Conservation (phyloP, 345 rosid genomes). For the Salix arbutifolia region DNA sequence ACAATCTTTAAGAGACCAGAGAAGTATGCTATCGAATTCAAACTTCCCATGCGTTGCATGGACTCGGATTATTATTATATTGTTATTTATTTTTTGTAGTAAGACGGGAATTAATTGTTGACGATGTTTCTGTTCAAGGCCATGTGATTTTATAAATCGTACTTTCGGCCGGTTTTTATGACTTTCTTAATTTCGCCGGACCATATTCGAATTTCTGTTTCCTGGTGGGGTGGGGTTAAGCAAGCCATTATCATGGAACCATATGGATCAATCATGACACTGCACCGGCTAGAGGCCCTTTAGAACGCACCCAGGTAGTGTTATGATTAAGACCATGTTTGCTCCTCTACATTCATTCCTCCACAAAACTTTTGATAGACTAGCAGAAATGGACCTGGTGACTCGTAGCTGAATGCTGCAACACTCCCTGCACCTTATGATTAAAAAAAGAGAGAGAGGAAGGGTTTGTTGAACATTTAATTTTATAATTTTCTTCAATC, state of each 20-base stretch:
- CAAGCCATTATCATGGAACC: background rate
- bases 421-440: background rate
- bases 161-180: background rate
- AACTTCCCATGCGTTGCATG: too few species aligned
- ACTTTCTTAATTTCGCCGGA: background rate
- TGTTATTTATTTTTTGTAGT: too few species aligned
- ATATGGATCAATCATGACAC: constrained; percentile 23
- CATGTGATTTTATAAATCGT: background rate
- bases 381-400: background rate
- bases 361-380: background rate
- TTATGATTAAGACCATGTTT: constrained; percentile 17
- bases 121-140: background rate
- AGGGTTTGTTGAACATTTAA: too few species aligned
- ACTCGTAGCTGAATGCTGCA: background rate
- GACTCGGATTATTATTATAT: too few species aligned
- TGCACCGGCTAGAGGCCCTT: background rate
- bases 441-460: too few species aligned
- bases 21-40: too few species aligned
- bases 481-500: too few species aligned
- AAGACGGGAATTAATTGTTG: too few species aligned
- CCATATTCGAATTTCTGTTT: background rate
- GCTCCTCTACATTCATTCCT: background rate
- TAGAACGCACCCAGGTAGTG: constrained; percentile 2
- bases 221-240: background rate
- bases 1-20: too few species aligned